Base-by-base conservation (phyloP, 768 basidiomycete species). In the Tulasnella sp. region DNA sequence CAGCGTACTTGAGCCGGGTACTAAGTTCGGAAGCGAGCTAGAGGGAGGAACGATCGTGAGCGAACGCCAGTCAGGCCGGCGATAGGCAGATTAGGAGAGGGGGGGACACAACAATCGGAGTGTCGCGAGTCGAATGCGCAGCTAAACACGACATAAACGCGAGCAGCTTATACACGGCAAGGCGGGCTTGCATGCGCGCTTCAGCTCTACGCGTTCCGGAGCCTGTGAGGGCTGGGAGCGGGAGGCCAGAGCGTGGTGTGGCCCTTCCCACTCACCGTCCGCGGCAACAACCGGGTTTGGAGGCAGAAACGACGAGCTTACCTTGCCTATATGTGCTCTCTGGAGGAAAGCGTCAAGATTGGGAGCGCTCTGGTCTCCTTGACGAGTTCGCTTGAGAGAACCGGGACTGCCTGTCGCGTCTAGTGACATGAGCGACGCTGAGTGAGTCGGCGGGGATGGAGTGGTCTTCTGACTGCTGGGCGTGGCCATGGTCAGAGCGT, bases 11-110 rank as follows among this genome's bases (percentile, higher is more conserved):
- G 74, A 95, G 88, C 81, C 93, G 91, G 81, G 93, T 88, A 79
- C 94, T 90, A 77, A 95, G 88, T 75, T 89, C 90, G 83, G 92
- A 92, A 82, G 93, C 92, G 42, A 95, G 89, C 93, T 95, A 86
- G 76, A 81, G 73, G 46, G 35, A 70, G 61, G 51, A 73, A 79
- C n/a, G 37, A 37, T 40, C 16, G 44, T 40, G 4, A 46, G 44
- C 39, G 18, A 39, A 40, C 39, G 71, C 44, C 71, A 72, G 71
- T 72, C 71, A 39, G 71, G 71, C 44, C 39, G 71, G 71, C n/a
- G 71, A 72, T 72, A 72, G 32, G 71, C 71, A 72, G 26, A 26
- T 67, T 26, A 26, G 61, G 26, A 26, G 26, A 26, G 61, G 61
- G 61, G 71, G 71, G 6, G 37, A 16, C 39, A 46, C 29, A 72